These are phyloP conservation scores for Comarum palustre DNA, from an alignment of 306 rosid species.

Conservation along the genomic window DNA sequence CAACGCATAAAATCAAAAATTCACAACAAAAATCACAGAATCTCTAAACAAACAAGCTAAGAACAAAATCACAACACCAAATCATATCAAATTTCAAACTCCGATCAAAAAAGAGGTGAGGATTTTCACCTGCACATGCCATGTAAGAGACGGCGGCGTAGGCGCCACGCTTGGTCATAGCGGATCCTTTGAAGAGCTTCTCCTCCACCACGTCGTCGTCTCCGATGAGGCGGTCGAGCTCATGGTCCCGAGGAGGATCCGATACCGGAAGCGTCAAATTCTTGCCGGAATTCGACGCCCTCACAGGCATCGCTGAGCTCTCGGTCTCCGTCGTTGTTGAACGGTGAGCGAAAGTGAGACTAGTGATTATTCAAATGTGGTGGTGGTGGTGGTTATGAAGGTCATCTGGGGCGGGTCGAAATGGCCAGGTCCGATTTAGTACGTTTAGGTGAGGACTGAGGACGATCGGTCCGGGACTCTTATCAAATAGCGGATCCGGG, in stretches of 20 bases:
- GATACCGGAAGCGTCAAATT: conserved; percentile 55
- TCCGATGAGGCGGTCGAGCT: conserved; percentile 44
- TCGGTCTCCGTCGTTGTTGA: conserved; percentile 19
- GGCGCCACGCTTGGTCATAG: conserved; percentile 88
- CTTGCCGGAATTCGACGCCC: conserved; percentile 46
- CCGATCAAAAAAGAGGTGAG: background rate
- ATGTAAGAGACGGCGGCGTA: conserved; percentile 83
- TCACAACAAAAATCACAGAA: background rate
- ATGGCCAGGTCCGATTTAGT: conserved; percentile 8
- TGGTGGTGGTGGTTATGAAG: background rate
- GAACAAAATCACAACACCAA: background rate
- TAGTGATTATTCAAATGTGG: background rate
- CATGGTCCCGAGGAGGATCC: conserved; percentile 54
- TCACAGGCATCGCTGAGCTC: conserved; percentile 39
- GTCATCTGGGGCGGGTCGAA: conserved; percentile 21
- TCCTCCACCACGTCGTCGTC: conserved; percentile 37
- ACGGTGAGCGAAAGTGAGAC: background rate
- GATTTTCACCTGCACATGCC: conserved; percentile 64
- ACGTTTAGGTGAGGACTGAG: background rate
- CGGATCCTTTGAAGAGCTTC: conserved; percentile 72
- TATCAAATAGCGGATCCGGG: background rate
- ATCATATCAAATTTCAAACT: background rate
- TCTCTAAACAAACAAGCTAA: background rate
- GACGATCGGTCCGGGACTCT: background rate
- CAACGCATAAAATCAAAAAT: background rate